Evolutionary conservation across 495 filamentous ascomycete genomes (phyloP), one percentile per base, ranked within the genome.

Genomic region (Hypoxylon lienhwacheense): DNA sequence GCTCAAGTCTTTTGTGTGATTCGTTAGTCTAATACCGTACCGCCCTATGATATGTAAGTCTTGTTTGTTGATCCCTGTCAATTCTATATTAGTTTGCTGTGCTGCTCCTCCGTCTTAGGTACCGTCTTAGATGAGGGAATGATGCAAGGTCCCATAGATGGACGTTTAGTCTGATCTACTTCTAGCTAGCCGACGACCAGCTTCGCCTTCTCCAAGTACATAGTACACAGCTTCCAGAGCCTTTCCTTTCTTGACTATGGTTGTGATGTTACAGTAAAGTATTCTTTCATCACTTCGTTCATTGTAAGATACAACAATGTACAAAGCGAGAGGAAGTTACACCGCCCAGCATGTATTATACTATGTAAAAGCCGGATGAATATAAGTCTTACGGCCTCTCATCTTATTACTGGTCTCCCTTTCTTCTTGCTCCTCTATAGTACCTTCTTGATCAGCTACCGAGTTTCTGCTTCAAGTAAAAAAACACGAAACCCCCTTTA

Each of bases 71-170:
- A 61, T 37, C 58, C 58, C 31, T 61, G 58, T 26, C 33, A n/a
- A 12, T 22, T 52, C 34, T 45, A 52, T 47, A 48, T 47, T 55
- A 52, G 53, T 55, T 61, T 53, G 52, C 36, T 55, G 58, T 52
- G 41, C 41, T 14, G 48, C 46, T 12, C 34, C 44, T 47, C 58
- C 58, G 53, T 43, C 39, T 53, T 52, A 34, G 47, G 26, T 36
- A n/a, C 22, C 37, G 16, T 43, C 48, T 42, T 43, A 55, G 52
- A 55, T 55, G 51, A 61, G 52, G 42, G n/a, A 51, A 52, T 61
- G 52, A 61, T 61, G 58, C 51, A 61, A 61, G 57, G 57, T 60
- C 57, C 58, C 51, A 52, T 55, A 29, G 15, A 29, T 55, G 50
- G 50, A 46, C 15, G 19, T 51, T n/a, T 32, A 17, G 45, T 55